These are phyloP conservation scores for Collybiopsis luxurians DNA, from an alignment of 768 basidiomycete genomes.

Conservation along the genomic window DNA sequence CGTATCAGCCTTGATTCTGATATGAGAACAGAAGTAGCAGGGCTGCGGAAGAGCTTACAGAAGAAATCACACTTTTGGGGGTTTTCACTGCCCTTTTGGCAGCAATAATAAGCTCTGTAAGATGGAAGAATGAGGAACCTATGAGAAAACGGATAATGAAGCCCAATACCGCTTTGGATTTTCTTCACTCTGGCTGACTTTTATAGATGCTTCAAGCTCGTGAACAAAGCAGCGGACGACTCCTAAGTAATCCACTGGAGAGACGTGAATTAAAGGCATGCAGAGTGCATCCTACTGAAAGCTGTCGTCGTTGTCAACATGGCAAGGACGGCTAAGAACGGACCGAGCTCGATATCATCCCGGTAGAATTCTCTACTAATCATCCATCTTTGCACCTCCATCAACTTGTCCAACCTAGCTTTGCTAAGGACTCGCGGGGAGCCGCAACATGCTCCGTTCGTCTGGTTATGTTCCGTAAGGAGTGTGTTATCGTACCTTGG, in stretches of 20 bases:
- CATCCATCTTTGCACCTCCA: too few species aligned
- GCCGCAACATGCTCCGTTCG: too few species aligned
- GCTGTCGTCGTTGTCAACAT: too few species aligned
- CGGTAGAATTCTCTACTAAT: too few species aligned
- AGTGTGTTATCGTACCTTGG: too few species aligned
- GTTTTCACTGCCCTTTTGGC: slow-evolving; percentile 22
- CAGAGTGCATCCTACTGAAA: neutral
- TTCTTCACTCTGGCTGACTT: slow-evolving; percentile 24
- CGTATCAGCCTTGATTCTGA: neutral
- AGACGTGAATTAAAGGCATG: slow-evolving; percentile 9
- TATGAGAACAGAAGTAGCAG: neutral
- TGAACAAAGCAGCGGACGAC: slow-evolving; percentile 33
- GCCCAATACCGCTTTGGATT: slow-evolving; percentile 39
- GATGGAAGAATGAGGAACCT: neutral
- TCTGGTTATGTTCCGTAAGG: too few species aligned
- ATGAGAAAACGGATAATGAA: neutral
- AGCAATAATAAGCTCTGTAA: slow-evolving; percentile 31
- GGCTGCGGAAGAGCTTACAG: slow-evolving; percentile 19
- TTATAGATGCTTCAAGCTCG: slow-evolving; percentile 17
- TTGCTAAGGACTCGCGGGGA: too few species aligned
- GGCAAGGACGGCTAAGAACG: too few species aligned
- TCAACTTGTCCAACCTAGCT: too few species aligned
- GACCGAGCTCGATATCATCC: too few species aligned
- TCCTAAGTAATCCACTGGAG: slow-evolving; percentile 25
- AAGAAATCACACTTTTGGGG: slow-evolving; percentile 33